A percentile compares a stretch with the other conserved stretches of the same genome.
phyloP scores from a whole-genome alignment of 73 alveolate species.

The Paramecium primaurelia region DNA sequence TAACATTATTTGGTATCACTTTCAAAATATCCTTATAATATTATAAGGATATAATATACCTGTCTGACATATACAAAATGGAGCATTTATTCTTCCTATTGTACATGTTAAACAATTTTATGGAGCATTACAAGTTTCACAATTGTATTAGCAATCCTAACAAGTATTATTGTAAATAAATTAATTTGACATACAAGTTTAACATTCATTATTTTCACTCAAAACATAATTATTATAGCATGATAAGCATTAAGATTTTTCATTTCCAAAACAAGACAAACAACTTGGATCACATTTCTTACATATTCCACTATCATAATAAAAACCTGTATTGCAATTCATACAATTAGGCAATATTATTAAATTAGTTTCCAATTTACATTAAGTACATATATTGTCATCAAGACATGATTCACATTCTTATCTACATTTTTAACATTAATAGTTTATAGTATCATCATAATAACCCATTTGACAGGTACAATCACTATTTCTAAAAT shows the following conservation, averaged over 20 bases:
- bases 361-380: not conserved
- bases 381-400: not conserved
- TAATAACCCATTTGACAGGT: not conserved
- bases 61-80: not conserved
- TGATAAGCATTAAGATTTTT: not conserved
- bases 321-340: not conserved
- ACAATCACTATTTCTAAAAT: not conserved
- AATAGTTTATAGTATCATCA: not conserved
- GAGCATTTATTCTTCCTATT: not conserved
- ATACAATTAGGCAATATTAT: not conserved
- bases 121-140: not conserved
- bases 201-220: not conserved
- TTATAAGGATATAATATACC: not conserved
- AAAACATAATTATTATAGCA: not conserved
- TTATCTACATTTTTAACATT: not conserved
- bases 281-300: not conserved
- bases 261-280: not conserved
- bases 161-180: not conserved
- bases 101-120: not conserved
- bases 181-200: not conserved
- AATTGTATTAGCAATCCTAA: not conserved
- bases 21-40: not conserved
- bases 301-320: not conserved
- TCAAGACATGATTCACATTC: not conserved
- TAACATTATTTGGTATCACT: not conserved